Percentiles rank a stretch among this genome's conserved stretches.
These are phyloP conservation scores for Vitis cinerea DNA, from an alignment of 164 flowering plant genomes.

Conservation along the genomic window DNA sequence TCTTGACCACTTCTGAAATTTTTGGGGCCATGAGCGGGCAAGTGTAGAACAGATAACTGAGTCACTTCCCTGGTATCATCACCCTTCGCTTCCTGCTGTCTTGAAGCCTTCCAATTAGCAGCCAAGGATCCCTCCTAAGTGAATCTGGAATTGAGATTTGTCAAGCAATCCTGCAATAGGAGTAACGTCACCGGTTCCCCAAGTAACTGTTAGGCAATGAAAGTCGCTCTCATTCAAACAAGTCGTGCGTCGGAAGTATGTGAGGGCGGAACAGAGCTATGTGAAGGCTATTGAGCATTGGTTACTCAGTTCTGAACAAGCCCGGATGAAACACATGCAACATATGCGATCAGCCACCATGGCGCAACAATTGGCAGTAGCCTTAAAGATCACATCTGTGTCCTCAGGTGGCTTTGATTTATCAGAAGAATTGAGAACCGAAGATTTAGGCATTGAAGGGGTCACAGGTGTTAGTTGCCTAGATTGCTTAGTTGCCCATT, in stretches of 20 bases:
- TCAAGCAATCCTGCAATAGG: too few species aligned
- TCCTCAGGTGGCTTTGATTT: conserved; percentile 14
- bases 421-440: conserved; percentile 21
- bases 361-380: conserved; percentile 24
- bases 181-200: too few species aligned
- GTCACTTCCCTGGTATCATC: too few species aligned
- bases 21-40: too few species aligned
- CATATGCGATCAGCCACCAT: conserved; percentile 21
- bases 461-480: conserved; percentile 80
- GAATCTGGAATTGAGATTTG: too few species aligned
- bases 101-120: too few species aligned
- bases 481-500: conserved; percentile 77
- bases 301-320: conserved; percentile 27
- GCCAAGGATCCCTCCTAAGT: too few species aligned
- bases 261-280: conserved; percentile 47
- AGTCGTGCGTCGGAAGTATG: conserved; percentile 41
- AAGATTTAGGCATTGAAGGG: conserved; percentile 69
- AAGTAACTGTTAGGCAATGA: too few species aligned
- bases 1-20: too few species aligned
- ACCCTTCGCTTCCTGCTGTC: too few species aligned
- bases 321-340: conserved; percentile 32
- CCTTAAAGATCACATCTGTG: conserved; percentile 20
- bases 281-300: conserved; percentile 31
- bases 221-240: conserved; percentile 13
- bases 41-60: too few species aligned